Evolutionary conservation across 2,329 filamentous ascomycete species (phyloP), one percentile per base, ranked within the genome.

Genomic region (Magnaporthiopsis poae): DNA sequence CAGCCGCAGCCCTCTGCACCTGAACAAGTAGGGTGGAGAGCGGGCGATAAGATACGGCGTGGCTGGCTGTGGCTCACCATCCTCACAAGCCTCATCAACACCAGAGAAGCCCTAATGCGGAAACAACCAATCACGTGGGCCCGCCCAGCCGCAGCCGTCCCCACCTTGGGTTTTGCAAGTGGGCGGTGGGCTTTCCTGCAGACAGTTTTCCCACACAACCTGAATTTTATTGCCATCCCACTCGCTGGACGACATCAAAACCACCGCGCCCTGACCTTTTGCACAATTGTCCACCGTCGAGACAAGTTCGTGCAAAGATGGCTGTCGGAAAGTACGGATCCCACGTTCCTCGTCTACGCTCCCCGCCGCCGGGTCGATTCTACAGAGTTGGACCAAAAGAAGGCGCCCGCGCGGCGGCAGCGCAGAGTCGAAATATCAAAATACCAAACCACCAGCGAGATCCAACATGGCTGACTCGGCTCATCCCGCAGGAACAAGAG

Each of bases 401-500:
- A 9, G 1, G 21, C 5, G 46, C 18, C 2, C 5, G 18, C 46
- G 46, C 46, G 46, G 46, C 46, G 46, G 46, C 46, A n/a, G 46
- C 46, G 46, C 18, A 52, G 46, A n/a, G 21, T 7, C 46, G 21
- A 52, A 75, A 63, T 33, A 63, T 33, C 31, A 46, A 52, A 75
- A 63, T 33, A 63, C 21, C 31, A 46, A 63, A 63, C 33, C 68
- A 64, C 63, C 46, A 63, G 65, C 67, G 8, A 59, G 36, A 52
- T 27, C 33, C 65, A 65, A 67, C 33, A 31, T 61, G 66, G 36
- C 65, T 62, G 61, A 67, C 60, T 62, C n/a, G 63, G 13, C 71
- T 69, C 66, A 66, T 67, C 63, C 67, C 39, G 59, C 75, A 92
- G 90, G 91, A 99, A 99, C 90, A 99, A 99, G 92, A 92, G 95